Percentiles rank a stretch among this genome's conserved stretches.
These are phyloP conservation scores for Ceratocystis variospora DNA, from an alignment of 2,329 filamentous ascomycete genomes.

Conservation along the genomic window DNA sequence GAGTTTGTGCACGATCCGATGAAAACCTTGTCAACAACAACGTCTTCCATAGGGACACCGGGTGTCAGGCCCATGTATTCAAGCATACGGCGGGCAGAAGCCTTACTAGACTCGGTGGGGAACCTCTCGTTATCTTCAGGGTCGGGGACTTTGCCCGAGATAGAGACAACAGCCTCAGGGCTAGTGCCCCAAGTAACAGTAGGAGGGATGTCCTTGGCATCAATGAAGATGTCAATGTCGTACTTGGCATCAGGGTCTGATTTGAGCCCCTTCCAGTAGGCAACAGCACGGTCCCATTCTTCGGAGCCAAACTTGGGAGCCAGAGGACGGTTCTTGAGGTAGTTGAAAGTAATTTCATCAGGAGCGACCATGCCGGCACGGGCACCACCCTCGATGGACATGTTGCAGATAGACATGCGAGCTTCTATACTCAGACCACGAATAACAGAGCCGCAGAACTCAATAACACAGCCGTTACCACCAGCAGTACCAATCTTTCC, in stretches of 20 bases:
- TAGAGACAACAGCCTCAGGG: conserved; percentile 90
- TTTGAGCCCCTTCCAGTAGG: conserved; percentile 76
- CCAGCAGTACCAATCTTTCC: conserved; percentile 89
- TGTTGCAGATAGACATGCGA: conserved; percentile 98
- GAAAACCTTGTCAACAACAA: conserved; percentile 87
- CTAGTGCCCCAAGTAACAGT: conserved; percentile 96
- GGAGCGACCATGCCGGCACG: conserved; percentile 94
- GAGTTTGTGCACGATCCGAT: conserved; percentile 98
- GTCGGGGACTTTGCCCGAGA: conserved; percentile 78
- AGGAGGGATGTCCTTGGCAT: conserved; percentile 83
- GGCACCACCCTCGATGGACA: conserved; percentile 94
- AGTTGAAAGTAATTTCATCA: conserved; percentile 86
- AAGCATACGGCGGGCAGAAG: conserved; percentile 63
- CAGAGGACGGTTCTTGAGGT: conserved; percentile 80
- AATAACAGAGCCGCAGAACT: conserved; percentile 94
- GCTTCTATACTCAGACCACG: conserved; percentile 85
- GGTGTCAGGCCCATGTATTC: conserved; percentile 92
- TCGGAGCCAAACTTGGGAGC: conserved; percentile 72
- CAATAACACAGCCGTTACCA: conserved; percentile 86
- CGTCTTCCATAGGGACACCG: conserved; percentile 83
- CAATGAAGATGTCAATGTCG: conserved; percentile 77
- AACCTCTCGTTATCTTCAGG: conserved; percentile 58
- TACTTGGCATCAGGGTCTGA: conserved; percentile 83
- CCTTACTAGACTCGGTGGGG: conserved; percentile 63
- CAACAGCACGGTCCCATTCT: conserved; percentile 78